Evolutionary conservation across 2,329 filamentous ascomycete genomes (phyloP).

Genomic region (Colletotrichum salicis): DNA sequence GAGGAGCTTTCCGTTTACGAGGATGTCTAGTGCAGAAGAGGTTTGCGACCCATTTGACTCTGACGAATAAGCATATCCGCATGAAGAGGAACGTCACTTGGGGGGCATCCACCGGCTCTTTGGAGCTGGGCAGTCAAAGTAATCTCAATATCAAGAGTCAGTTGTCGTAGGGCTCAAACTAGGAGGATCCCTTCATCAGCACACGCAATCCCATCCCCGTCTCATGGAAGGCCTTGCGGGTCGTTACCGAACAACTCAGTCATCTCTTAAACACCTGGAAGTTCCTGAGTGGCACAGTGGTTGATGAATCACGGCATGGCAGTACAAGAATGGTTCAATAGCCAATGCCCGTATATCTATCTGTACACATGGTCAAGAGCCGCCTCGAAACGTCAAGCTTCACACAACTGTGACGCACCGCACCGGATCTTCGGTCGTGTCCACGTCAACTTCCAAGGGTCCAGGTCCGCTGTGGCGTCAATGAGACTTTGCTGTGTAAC

Average conservation of each 20-base stretch:
- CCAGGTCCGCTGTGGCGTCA: slow-evolving; percentile 11
- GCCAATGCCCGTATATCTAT: neutral
- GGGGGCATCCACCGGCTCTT: neutral
- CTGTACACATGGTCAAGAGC: neutral
- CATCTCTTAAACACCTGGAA: neutral
- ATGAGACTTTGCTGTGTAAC: neutral
- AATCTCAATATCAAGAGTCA: slow-evolving; percentile 12
- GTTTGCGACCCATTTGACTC: neutral
- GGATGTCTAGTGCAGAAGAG: slow-evolving; percentile 3
- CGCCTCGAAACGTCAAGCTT: neutral
- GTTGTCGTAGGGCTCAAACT: neutral
- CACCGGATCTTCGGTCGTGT: neutral
- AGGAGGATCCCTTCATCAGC: neutral
- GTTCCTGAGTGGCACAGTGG: neutral
- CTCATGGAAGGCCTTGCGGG: neutral
- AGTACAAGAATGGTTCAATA: neutral
- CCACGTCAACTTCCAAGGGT: slow-evolving; percentile 23
- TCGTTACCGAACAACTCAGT: neutral
- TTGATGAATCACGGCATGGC: neutral
- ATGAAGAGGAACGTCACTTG: slow-evolving; percentile 16
- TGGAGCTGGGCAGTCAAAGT: neutral
- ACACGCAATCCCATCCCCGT: neutral
- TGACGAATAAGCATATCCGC: slow-evolving; percentile 25
- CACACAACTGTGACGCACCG: neutral
- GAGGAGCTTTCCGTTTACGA: neutral